A percentile compares a stretch with the other conserved stretches of the same genome.
phyloP scores from a whole-genome alignment of 1,139 yeast genomes.

The Saccharomyces pastorianus region DNA sequence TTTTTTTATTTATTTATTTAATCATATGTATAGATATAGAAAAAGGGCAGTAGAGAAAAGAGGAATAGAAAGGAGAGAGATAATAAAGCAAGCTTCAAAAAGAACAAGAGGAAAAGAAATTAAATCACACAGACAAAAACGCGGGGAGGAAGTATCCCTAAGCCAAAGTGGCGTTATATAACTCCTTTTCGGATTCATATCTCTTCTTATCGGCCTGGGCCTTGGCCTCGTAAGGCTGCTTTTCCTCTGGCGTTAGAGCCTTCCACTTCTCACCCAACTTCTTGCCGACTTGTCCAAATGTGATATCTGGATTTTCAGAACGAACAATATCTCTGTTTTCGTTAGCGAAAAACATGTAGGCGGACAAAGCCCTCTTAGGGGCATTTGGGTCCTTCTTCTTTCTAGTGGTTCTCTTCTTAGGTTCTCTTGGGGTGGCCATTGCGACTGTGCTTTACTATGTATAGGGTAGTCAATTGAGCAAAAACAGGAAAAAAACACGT shows the following conservation, averaged over 20 bases:
- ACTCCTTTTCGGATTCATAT: conserved; percentile 92
- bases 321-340: conserved; percentile 93
- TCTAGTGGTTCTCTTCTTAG: conserved; percentile 33
- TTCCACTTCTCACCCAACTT: conserved; percentile 95
- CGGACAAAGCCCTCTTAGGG: conserved; percentile 96
- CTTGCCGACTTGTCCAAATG: conserved; percentile 89
- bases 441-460: neutral
- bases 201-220: conserved; percentile 96
- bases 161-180: conserved; percentile 49
- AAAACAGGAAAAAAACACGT: neutral
- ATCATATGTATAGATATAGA: conserved; percentile 1
- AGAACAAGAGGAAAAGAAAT: neutral
- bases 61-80: neutral
- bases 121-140: neutral
- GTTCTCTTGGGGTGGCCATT: conserved; percentile 2
- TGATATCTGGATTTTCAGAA: conserved; percentile 88
- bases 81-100: neutral
- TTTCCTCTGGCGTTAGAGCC: conserved; percentile 72
- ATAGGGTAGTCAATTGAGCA: neutral
- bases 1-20: neutral
- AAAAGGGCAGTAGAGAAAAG: neutral
- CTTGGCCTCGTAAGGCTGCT: conserved; percentile 81
- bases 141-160: conserved; percentile 3
- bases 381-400: conserved; percentile 81
- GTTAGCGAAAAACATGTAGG: conserved; percentile 97